These are phyloP conservation scores for Allium sativum DNA, from an alignment of 106 monocot species.

Conservation along the genomic window DNA sequence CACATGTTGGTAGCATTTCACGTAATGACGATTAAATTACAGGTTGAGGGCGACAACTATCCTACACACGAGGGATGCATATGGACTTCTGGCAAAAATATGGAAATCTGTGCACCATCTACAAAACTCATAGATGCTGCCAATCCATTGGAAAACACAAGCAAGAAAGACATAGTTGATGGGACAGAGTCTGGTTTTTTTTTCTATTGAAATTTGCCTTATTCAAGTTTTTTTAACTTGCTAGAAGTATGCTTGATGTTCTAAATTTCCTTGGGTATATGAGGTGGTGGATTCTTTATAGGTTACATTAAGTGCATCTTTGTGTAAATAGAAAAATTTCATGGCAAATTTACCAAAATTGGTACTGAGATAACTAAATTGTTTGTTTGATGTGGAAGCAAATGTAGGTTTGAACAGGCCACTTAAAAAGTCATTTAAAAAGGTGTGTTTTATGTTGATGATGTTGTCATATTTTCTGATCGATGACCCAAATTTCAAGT, in stretches of 20 bases:
- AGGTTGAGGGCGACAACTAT: conserved; percentile 21
- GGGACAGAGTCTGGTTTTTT: too few relatives aligned
- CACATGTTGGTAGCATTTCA: not conserved
- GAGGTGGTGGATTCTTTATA: too few relatives aligned
- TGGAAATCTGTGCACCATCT: conserved; percentile 15
- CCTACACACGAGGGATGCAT: not conserved
- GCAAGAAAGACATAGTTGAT: conserved; percentile 6
- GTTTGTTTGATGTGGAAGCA: conserved; percentile 14
- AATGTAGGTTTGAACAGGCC: conserved; percentile 18
- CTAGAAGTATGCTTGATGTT: too few relatives aligned
- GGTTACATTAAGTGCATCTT: too few relatives aligned
- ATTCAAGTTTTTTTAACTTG: too few relatives aligned
- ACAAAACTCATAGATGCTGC: conserved; percentile 4
- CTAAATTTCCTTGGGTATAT: too few relatives aligned
- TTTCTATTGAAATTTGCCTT: not conserved
- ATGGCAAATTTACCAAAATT: not conserved
- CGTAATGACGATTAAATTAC: not conserved
- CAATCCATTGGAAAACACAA: conserved; percentile 10
- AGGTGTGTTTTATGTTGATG: too few relatives aligned
- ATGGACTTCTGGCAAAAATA: conserved; percentile 2
- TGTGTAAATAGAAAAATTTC: too few relatives aligned
- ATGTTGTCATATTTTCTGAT: too few relatives aligned
- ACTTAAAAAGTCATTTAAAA: conserved; percentile 28
- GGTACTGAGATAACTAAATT: not conserved
- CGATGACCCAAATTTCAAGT: too few relatives aligned